These are phyloP conservation scores for Triangularia verruculosa DNA, from an alignment of 2,329 filamentous ascomycete species.

Conservation along the genomic window DNA sequence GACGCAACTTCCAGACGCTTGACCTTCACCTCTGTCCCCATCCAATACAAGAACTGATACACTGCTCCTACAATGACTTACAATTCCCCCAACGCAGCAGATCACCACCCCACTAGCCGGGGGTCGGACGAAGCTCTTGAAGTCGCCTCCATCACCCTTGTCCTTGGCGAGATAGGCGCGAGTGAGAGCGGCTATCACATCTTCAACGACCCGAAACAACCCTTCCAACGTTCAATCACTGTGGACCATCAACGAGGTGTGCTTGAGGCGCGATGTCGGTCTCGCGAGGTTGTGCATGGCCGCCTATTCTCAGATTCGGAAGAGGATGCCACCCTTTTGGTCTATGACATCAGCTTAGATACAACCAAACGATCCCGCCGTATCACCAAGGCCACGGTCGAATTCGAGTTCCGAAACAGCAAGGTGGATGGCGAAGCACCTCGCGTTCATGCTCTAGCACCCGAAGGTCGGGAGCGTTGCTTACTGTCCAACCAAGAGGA, in stretches of 20 bases:
- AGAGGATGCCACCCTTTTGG: constrained; percentile 11
- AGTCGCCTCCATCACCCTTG: neutral
- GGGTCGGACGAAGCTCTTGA: neutral
- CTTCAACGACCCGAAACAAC: constrained; percentile 10
- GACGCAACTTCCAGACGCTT: no score
- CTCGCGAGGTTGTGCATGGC: constrained; percentile 15
- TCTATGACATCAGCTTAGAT: constrained; percentile 13
- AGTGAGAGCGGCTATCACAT: constrained; percentile 3
- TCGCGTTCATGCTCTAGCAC: constrained; percentile 5
- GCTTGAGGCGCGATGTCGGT: constrained; percentile 12
- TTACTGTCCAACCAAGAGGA: constrained; percentile 8
- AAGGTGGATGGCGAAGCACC: constrained; percentile 28
- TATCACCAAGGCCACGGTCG: constrained; percentile 9
- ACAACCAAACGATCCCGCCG: constrained; percentile 5
- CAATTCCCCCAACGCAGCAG: neutral
- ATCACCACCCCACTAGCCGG: neutral
- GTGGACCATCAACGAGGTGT: constrained; percentile 7
- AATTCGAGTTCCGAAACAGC: constrained; percentile 33
- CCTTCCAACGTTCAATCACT: constrained; percentile 11
- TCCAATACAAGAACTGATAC: no score
- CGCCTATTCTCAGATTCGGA: neutral
- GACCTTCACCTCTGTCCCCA: no score
- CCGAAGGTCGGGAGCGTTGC: neutral
- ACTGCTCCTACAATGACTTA: no score
- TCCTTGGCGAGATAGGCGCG: neutral